Base-by-base conservation (phyloP, 495 filamentous ascomycete species). In the Neurospora sp. region DNA sequence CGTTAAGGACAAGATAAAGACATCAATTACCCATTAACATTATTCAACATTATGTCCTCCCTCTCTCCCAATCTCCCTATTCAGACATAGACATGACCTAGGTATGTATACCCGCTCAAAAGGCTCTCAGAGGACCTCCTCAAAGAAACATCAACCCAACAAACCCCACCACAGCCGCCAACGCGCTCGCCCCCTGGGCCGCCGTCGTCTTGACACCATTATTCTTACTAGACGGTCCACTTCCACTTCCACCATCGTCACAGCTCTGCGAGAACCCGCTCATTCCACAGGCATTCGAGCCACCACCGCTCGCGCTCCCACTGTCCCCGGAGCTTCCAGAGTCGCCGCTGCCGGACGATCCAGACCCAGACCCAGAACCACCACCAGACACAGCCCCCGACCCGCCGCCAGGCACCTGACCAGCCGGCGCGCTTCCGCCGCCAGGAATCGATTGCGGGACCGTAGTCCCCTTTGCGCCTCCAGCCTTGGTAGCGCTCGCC, bases 391-490 rank as follows among this genome's bases (percentile, higher is more conserved):
- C 42, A 38, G 38, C 71, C 7, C 75, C 73, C 35, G 59, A 70
- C 12, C 37, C 59, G n/a, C 76, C 74, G 27, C 74, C 76, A 39
- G 79, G 79, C 5, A 77, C 80, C 69, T 78, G 71, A 39, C 77
- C 78, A 27, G 78, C 76, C 27, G 78, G 77, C 16, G 77, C 74
- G 27, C 70, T 73, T 16, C 80, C 79, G 40, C 80, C 83, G 11
- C 84, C 84, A 35, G 82, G 81, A 39, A 82, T 73, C 31, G 70
- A 68, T 72, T 74, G 75, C 38, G 81, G 74, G 11, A 74, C 71
- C 7, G 79, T 76, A 5, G 81, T 77, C n/a, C 48, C 65, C 41
- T 77, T 69, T 3, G 73, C 8, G 12, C 39, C 2, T 12, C n/a
- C 53, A 18, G 53, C 7, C 53, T 65, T 65, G 68, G 73, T 69